These are phyloP conservation scores for Colletotrichum neosansevieriae DNA, from an alignment of 2,329 filamentous ascomycete genomes.

Conservation along the genomic window DNA sequence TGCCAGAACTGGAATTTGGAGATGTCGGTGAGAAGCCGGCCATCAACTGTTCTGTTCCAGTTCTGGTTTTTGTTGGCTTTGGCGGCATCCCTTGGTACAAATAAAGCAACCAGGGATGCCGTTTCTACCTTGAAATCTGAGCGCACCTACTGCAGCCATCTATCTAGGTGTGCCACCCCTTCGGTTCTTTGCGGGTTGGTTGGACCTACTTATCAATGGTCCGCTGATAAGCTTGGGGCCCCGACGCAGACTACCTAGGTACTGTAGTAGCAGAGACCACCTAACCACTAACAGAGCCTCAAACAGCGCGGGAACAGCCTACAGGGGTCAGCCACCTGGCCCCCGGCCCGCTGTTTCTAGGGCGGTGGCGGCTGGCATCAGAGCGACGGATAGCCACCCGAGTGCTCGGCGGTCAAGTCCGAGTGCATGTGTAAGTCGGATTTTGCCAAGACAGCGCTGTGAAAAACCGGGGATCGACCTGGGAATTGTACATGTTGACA, in stretches of 20 bases:
- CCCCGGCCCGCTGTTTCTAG: background rate
- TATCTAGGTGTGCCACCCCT: background rate
- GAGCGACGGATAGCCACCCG: constrained; percentile 25
- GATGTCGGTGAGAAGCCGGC: constrained; percentile 23
- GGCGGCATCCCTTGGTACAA: background rate
- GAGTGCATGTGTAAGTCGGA: background rate
- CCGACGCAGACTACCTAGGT: background rate
- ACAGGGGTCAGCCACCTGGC: background rate
- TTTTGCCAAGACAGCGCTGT: background rate
- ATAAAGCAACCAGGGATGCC: background rate
- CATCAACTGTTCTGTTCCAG: constrained; percentile 2
- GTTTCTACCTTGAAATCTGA: background rate
- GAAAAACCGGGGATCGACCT: background rate
- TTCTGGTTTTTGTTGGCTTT: too few relatives aligned
- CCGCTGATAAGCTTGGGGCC: constrained; percentile 32
- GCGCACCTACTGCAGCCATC: background rate
- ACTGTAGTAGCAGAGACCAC: constrained; percentile 6
- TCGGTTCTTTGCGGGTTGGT: constrained; percentile 21
- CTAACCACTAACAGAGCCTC: constrained; percentile 3
- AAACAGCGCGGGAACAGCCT: background rate
- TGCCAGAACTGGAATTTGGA: constrained; percentile 1
- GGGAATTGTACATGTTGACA: background rate
- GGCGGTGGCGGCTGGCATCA: constrained; percentile 4
- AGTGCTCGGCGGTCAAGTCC: constrained; percentile 26
- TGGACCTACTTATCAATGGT: constrained; percentile 20